phyloP scores from a whole-genome alignment of 441 rosid genomes.

The Rhodomyrtus psidioides region DNA sequence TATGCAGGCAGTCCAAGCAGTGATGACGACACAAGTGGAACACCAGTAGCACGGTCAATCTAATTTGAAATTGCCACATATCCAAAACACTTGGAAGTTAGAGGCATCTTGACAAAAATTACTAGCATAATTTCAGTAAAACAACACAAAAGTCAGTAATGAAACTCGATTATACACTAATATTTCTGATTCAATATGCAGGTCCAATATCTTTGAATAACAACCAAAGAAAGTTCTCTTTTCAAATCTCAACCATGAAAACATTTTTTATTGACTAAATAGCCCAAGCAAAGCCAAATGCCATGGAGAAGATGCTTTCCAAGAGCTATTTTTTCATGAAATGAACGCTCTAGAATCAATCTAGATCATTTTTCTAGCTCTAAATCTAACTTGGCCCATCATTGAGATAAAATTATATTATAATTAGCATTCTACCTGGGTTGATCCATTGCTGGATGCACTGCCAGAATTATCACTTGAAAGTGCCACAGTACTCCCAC shows the following conservation, averaged over 20 bases:
- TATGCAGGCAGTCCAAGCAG: slow-evolving; percentile 60
- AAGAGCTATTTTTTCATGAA: background rate
- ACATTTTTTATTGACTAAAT: background rate
- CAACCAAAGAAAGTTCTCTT: background rate
- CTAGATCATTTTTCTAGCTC: background rate
- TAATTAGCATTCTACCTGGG: slow-evolving; percentile 38
- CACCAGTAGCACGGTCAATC: slow-evolving; percentile 46
- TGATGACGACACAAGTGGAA: slow-evolving; percentile 50
- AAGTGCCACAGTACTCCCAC: slow-evolving; percentile 23
- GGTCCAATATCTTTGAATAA: background rate
- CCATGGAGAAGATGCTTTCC: background rate
- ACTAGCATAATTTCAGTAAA: background rate
- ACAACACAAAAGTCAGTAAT: background rate
- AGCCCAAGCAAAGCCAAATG: background rate
- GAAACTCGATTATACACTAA: background rate
- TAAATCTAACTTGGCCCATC: background rate
- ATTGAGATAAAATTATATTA: background rate
- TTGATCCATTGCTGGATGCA: slow-evolving; percentile 33
- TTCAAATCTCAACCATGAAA: background rate
- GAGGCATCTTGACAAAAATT: background rate
- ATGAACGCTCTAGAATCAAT: background rate
- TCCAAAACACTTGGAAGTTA: background rate
- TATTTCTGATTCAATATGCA: background rate
- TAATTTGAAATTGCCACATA: slow-evolving; percentile 15
- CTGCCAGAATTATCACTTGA: slow-evolving; percentile 46